Base-by-base conservation (phyloP, 1,139 yeast genomes). In the Saccharomyces hybrid region DNA sequence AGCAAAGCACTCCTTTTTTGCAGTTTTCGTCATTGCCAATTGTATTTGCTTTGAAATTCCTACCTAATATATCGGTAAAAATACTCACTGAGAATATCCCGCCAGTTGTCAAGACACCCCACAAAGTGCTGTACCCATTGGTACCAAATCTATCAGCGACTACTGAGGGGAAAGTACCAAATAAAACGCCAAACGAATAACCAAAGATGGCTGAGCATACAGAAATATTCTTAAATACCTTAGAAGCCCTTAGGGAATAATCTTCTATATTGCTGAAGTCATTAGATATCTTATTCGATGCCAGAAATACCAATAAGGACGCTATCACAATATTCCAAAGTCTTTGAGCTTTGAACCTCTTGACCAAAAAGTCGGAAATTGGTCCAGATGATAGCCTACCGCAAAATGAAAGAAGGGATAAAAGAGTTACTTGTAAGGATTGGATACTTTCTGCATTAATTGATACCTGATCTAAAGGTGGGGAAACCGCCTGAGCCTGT, bases 151-250 rank as follows among this genome's bases (percentile, higher is more conserved):
- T 74, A 62, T 89, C 96, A 1, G 93, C 83, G 29, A 87, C 75
- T 26, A 88, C 81, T 1, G 93, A 86, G 0, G 96, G 96, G 67
- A 82, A 86, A 5, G 89, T 78, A 0, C 96, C 93, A 68, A 86
- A 88, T 53, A 85, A 75, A 52, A 86, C 77, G 0, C 96, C 96
- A 71, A 88, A 89, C n/a, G 89, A 83, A 50, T 78, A 74, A 0
- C 96, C 96, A 54, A 84, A 79, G 4, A 82, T 67, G 32, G 79
- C 71, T 0, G 93, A 84, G n/a, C 84, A 75, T 1, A 78, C 49
- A 66, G 80, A 82, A 68, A 59, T 58, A 71, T 59, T 56, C 75
- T 61, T 58, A 67, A 56, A 26, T 48, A 14, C 29, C 28, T 12
- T 24, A 8, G 28, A 19, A 26, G 16, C 26, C 14, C 16, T 42